phyloP scores from a whole-genome alignment of 2,329 filamentous ascomycete species.

The Trichoderma sp. region DNA sequence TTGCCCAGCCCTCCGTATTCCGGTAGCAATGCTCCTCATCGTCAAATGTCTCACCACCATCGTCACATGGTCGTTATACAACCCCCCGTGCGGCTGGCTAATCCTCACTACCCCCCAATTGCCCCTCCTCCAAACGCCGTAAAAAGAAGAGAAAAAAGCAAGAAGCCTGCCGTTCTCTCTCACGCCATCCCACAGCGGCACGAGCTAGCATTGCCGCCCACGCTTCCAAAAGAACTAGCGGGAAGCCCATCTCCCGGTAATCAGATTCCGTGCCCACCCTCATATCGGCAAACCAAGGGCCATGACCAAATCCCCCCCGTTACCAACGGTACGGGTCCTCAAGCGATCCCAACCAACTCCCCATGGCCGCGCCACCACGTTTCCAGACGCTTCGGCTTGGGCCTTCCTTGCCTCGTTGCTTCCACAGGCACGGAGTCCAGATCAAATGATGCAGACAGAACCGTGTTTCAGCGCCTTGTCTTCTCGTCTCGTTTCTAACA shows the following conservation, averaged over 20 bases:
- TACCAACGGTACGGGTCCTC: not conserved
- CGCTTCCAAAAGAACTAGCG: not conserved
- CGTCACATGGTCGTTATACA: not conserved
- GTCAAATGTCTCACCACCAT: conserved; percentile 9
- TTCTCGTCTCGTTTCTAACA: not conserved
- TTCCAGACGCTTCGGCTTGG: not conserved
- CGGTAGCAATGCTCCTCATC: not conserved
- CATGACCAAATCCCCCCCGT: not conserved
- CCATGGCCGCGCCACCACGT: not conserved
- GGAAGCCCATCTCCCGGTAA: conserved; percentile 7
- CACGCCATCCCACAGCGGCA: not conserved
- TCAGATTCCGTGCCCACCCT: conserved; percentile 10
- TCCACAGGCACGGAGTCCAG: not conserved
- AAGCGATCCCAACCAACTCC: not conserved
- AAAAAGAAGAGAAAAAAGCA: not conserved
- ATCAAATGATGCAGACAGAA: not conserved
- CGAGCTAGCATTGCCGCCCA: not conserved
- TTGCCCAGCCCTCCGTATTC: not conserved
- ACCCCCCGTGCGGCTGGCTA: not conserved
- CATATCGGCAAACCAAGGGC: conserved; percentile 10
- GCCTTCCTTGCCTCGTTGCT: not conserved
- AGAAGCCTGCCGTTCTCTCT: not conserved
- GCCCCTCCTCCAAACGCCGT: too few relatives aligned
- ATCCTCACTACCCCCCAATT: not conserved
- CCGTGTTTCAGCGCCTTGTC: conserved; percentile 1